phyloP scores from a whole-genome alignment of 139 green algal genomes.

The Cymbomonas tetramitiformis region DNA sequence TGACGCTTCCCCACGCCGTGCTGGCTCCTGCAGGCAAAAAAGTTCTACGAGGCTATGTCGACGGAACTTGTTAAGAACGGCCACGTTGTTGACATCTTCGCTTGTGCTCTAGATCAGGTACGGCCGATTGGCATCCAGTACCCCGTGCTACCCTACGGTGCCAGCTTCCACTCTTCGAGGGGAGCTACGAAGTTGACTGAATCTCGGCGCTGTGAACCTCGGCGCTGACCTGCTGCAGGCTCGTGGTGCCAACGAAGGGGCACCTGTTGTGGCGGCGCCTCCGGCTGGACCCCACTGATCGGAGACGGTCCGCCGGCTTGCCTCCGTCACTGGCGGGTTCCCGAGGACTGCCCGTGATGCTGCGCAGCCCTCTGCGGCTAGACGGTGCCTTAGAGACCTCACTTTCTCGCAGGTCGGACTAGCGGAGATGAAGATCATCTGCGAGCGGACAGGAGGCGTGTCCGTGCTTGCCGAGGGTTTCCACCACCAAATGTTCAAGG shows the following conservation, averaged over 20 bases:
- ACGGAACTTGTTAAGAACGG: conserved; percentile 51
- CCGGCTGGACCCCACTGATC: too few species aligned
- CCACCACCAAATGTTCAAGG: conserved; percentile 72
- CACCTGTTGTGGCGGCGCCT: too few species aligned
- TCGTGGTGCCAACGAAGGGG: too few species aligned
- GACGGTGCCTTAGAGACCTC: conserved; percentile 84
- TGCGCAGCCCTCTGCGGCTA: conserved; percentile 37
- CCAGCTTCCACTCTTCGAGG: too few species aligned
- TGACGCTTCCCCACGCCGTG: too few species aligned
- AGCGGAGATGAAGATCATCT: conserved; percentile 76
- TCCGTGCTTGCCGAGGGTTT: conserved; percentile 78
- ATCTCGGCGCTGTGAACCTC: too few species aligned
- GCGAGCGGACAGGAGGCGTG: conserved; percentile 73
- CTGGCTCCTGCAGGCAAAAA: too few species aligned
- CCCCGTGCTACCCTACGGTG: too few species aligned
- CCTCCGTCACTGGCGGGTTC: neutral
- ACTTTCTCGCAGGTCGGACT: conserved; percentile 70
- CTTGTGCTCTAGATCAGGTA: conserved; percentile 74
- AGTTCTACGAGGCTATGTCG: conserved; percentile 67
- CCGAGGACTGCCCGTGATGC: neutral
- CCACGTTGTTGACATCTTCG: conserved; percentile 85
- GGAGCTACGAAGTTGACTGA: too few species aligned
- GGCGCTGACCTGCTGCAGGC: too few species aligned
- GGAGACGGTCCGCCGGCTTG: too few species aligned
- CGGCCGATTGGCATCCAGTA: neutral